phyloP scores from a whole-genome alignment of 1,139 yeast species.

The Debaryomyces sp. region DNA sequence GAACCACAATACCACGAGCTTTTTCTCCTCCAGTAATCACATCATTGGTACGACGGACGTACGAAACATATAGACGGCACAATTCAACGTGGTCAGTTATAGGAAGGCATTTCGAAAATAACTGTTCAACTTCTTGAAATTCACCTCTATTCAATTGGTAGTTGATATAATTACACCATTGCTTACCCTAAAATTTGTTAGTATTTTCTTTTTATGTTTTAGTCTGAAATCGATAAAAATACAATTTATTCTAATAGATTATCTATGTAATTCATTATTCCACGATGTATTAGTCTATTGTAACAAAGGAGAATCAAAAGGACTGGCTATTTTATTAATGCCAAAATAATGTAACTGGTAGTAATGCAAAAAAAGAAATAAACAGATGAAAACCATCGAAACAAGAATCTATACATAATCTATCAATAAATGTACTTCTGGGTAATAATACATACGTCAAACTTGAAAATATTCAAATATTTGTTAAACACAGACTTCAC shows the following conservation, averaged over 20 bases:
- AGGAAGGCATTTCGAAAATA: constrained; percentile 65
- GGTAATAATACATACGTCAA: constrained; percentile 34
- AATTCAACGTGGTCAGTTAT: constrained; percentile 63
- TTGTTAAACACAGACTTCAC: constrained; percentile 61
- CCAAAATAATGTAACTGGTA: not conserved
- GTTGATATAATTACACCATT: constrained; percentile 76
- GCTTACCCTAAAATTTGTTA: constrained; percentile 42
- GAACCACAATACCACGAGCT: constrained; percentile 73
- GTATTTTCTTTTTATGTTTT: not conserved
- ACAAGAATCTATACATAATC: constrained; percentile 5
- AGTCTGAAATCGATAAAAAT: not conserved
- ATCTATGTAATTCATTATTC: constrained; percentile 3
- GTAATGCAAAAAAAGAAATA: not conserved
- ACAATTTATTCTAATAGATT: constrained; percentile 7
- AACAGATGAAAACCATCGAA: not conserved
- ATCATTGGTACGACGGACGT: constrained; percentile 79
- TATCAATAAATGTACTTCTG: constrained; percentile 2
- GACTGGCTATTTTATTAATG: not conserved
- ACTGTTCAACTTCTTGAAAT: constrained; percentile 62
- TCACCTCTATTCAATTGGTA: constrained; percentile 72
- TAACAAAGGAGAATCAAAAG: not conserved
- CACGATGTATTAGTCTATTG: not conserved
- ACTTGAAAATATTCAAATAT: constrained; percentile 67
- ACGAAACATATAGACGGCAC: constrained; percentile 75
- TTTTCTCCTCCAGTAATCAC: constrained; percentile 82